A percentile compares a stretch with the other conserved stretches of the same genome.
These are phyloP conservation scores for Pilobolus umbonatus DNA, from an alignment of 192 early-diverging fungal genomes.

Conservation along the genomic window DNA sequence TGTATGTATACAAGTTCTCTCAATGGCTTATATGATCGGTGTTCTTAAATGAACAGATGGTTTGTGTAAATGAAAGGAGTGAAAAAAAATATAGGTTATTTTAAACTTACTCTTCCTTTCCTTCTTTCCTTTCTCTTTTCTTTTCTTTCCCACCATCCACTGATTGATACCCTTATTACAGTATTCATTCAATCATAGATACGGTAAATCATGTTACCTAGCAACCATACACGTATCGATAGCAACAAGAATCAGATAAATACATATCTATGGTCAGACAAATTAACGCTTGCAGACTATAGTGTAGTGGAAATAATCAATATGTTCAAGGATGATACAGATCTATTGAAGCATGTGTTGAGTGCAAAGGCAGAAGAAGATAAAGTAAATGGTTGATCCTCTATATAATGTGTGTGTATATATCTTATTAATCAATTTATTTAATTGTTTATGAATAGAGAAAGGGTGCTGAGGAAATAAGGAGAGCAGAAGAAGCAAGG, in stretches of 20 bases:
- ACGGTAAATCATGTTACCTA: constrained; percentile 11
- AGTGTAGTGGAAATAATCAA: constrained; percentile 22
- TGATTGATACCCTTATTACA: neutral
- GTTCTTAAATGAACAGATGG: too few species aligned
- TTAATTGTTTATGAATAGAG: constrained; percentile 19
- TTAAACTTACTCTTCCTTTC: constrained; percentile 2
- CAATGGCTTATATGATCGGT: too few species aligned
- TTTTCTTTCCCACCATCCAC: neutral
- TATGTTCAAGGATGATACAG: constrained; percentile 18
- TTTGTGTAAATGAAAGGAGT: neutral
- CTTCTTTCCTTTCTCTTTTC: constrained; percentile 1
- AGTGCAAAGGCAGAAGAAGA: constrained; percentile 29
- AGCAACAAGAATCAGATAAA: neutral
- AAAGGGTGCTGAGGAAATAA: constrained; percentile 29
- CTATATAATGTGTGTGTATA: neutral
- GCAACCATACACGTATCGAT: neutral
- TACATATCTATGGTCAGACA: neutral
- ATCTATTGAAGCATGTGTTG: constrained; percentile 24
- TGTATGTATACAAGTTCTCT: too few species aligned
- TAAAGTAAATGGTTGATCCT: constrained; percentile 14
- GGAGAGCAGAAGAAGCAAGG: constrained; percentile 25
- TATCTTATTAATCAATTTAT: neutral
- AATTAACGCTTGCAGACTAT: neutral
- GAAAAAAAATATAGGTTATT: neutral
- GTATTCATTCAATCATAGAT: too few species aligned